phyloP scores from a whole-genome alignment of 441 rosid genomes.

The Brassica balearica region DNA sequence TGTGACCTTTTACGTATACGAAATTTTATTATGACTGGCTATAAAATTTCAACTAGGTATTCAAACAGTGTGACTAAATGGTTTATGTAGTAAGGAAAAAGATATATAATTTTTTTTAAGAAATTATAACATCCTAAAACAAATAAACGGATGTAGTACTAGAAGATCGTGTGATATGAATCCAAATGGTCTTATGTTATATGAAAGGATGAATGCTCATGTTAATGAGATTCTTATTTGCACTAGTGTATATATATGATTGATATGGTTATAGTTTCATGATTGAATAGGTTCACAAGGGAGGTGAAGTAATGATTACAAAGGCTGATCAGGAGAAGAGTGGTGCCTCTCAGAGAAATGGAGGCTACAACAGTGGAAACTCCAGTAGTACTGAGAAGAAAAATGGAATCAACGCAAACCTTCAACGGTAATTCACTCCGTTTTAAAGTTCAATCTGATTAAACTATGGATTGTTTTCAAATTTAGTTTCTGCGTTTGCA shows the following conservation, averaged over 20 bases:
- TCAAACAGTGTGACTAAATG: neutral
- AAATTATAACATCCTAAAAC: neutral
- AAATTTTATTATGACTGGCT: no score
- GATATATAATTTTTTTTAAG: neutral
- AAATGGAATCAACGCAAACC: constrained; percentile 64
- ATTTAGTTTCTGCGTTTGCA: neutral
- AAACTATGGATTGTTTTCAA: neutral
- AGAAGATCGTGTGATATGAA: neutral
- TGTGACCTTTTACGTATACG: neutral
- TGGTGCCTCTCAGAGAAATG: constrained; percentile 43
- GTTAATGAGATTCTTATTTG: neutral
- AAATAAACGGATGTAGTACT: neutral
- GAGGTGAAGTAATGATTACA: constrained; percentile 73
- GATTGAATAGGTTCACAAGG: constrained; percentile 62
- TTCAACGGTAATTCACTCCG: constrained; percentile 69
- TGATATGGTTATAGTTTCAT: constrained; percentile 3
- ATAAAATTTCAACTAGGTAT: neutral
- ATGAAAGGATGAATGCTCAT: neutral
- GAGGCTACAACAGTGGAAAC: constrained; percentile 27
- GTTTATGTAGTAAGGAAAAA: neutral
- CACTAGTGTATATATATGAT: constrained; percentile 1
- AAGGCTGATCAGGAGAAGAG: constrained; percentile 54
- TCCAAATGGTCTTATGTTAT: neutral
- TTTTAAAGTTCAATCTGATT: neutral
- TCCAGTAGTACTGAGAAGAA: constrained; percentile 46